Percentiles rank a stretch among this genome's conserved stretches.
Conservation (phyloP, 2,329 filamentous ascomycete species). For the Lachnellula hyalina region DNA sequence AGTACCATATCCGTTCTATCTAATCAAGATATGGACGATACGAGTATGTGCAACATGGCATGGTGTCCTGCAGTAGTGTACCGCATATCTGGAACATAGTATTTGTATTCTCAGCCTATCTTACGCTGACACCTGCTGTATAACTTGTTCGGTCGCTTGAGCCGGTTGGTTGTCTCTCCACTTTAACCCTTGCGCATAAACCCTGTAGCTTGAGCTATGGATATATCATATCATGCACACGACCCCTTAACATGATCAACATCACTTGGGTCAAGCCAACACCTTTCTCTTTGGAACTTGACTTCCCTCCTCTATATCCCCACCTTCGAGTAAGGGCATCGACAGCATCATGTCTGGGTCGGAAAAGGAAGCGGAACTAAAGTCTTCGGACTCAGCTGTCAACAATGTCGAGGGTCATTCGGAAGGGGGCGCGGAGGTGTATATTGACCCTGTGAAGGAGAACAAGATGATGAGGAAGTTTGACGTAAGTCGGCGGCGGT, state of each 20-base stretch:
- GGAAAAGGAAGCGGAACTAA: background rate
- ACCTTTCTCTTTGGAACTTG: too few species aligned
- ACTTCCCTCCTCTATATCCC: too few species aligned
- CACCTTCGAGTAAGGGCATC: too few species aligned
- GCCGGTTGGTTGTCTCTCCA: background rate
- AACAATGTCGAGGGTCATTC: background rate
- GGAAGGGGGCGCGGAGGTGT: conserved; percentile 4
- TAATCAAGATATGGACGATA: too few species aligned
- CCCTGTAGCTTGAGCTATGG: too few species aligned
- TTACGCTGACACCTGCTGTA: too few species aligned
- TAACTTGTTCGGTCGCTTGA: background rate
- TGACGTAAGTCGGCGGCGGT: conserved; percentile 32
- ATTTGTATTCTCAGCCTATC: too few species aligned
- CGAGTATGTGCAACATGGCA: background rate
- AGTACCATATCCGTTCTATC: too few species aligned
- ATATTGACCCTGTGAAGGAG: conserved; percentile 40
- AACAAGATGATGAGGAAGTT: conserved; percentile 41
- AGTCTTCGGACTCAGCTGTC: background rate
- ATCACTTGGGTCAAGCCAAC: too few species aligned
- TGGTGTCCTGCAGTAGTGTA: background rate
- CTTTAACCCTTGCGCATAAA: background rate
- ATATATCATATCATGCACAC: too few species aligned
- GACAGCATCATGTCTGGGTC: background rate
- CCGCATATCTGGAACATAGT: background rate
- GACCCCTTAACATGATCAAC: too few species aligned